Evolutionary conservation across 2,329 filamentous ascomycete genomes (phyloP).

Genomic region (Hirsutella rhossiliensis): DNA sequence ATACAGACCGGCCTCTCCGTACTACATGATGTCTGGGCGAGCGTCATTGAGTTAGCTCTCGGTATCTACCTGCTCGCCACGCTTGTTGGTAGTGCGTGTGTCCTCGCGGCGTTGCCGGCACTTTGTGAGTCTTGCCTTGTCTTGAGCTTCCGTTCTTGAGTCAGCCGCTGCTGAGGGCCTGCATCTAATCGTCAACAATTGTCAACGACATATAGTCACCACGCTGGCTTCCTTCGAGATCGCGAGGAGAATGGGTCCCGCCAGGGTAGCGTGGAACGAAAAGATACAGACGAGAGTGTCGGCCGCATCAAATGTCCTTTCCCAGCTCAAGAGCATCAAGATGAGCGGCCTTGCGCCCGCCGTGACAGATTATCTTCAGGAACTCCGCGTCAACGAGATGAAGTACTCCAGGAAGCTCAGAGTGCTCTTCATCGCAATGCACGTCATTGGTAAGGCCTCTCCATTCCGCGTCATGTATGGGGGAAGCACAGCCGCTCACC

Average conservation of each 20-base stretch:
- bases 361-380: slow-evolving; percentile 3
- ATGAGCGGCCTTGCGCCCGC: slow-evolving; percentile 18
- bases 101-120: slow-evolving; percentile 47
- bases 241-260: slow-evolving; percentile 28
- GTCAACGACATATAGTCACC: too few species aligned
- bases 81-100: slow-evolving; percentile 2
- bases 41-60: slow-evolving; percentile 10
- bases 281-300: slow-evolving; percentile 18
- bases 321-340: slow-evolving; percentile 22
- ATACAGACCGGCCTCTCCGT: slow-evolving; percentile 12
- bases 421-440: slow-evolving; percentile 1
- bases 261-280: slow-evolving; percentile 20
- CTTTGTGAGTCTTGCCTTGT: too few species aligned
- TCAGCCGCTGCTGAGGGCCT: too few species aligned
- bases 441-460: slow-evolving; percentile 1
- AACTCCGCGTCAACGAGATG: slow-evolving; percentile 7
- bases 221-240: slow-evolving; percentile 28
- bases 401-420: slow-evolving; percentile 5
- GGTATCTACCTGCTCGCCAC: slow-evolving; percentile 5
- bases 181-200: too few species aligned
- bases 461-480: background rate
- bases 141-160: too few species aligned
- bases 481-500: background rate
- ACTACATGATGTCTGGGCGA: slow-evolving; percentile 22
- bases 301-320: slow-evolving; percentile 15